Percentiles rank a stretch among this genome's conserved stretches.
Conservation (phyloP, 306 rosid genomes). For the Citrullus mucosospermus region DNA sequence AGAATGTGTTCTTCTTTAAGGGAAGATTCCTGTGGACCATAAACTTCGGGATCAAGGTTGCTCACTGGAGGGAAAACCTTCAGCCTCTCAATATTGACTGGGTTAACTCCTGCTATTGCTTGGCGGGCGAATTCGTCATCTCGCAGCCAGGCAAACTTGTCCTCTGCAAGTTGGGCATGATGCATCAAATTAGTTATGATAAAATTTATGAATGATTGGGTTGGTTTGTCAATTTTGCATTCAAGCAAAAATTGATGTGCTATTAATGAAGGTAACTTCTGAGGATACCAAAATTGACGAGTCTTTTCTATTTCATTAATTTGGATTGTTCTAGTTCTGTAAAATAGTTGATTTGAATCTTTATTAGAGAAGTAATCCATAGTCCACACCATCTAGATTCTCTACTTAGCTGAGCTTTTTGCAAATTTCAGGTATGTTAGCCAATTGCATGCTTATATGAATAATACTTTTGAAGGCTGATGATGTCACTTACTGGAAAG, state of each 20-base stretch:
- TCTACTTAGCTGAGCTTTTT: not conserved
- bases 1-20: conserved; percentile 82
- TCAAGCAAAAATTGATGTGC: not conserved
- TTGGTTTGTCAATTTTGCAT: not conserved
- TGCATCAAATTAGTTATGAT: not conserved
- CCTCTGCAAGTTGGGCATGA: conserved; percentile 44
- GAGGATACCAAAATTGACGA: not conserved
- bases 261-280: not conserved
- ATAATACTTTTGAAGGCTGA: not conserved
- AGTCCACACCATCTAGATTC: not conserved
- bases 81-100: conserved; percentile 64
- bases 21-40: conserved; percentile 69
- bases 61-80: conserved; percentile 77
- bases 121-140: conserved; percentile 95
- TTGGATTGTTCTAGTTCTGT: not conserved
- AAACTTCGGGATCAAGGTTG: conserved; percentile 57
- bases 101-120: conserved; percentile 85
- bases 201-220: not conserved
- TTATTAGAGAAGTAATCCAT: not conserved
- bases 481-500: conserved; percentile 54
- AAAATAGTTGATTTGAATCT: not conserved
- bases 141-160: conserved; percentile 79
- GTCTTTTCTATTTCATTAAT: not conserved
- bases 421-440: not conserved
- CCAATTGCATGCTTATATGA: not conserved